Evolutionary conservation across 345 rosid species (phyloP).

Genomic region (Tarenaya hassleriana): DNA sequence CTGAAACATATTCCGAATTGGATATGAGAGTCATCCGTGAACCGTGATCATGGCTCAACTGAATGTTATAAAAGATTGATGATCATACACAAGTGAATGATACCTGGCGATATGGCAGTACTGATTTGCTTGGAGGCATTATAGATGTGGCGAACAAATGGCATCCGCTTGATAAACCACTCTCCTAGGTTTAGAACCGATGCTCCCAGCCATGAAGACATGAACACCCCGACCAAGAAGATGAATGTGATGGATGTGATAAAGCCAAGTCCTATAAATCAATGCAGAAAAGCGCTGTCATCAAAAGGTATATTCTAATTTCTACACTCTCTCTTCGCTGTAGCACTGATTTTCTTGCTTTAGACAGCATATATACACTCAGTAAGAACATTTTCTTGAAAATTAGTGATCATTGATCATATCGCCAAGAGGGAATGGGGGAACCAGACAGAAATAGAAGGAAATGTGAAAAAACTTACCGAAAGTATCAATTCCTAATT

Average conservation of each 20-base stretch:
- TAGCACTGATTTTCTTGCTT: background rate
- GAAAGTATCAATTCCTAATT: slow-evolving; percentile 73
- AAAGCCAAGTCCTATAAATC: slow-evolving; percentile 64
- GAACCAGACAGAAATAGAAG: too few species aligned
- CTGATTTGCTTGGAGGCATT: slow-evolving; percentile 87
- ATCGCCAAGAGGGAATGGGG: too few species aligned
- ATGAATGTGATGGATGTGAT: slow-evolving; percentile 72
- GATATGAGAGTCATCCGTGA: background rate
- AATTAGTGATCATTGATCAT: too few species aligned
- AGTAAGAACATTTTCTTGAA: too few species aligned
- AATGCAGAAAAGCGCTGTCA: slow-evolving; percentile 9
- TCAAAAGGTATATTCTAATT: background rate
- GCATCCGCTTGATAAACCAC: slow-evolving; percentile 91
- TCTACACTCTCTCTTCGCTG: background rate
- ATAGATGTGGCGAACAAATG: slow-evolving; percentile 76
- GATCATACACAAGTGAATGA: slow-evolving; percentile 1
- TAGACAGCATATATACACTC: too few species aligned
- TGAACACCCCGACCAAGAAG: slow-evolving; percentile 81
- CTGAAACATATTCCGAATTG: slow-evolving; percentile 29
- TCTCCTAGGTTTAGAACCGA: slow-evolving; percentile 74
- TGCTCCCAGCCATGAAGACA: slow-evolving; percentile 96
- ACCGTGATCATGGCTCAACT: background rate
- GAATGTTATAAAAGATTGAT: background rate
- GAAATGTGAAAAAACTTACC: slow-evolving; percentile 36
- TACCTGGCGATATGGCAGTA: slow-evolving; percentile 84